Evolutionary conservation across 208 protist species (phyloP), one percentile per base, ranked within the genome.

Genomic region (Leishmania mexicana): DNA sequence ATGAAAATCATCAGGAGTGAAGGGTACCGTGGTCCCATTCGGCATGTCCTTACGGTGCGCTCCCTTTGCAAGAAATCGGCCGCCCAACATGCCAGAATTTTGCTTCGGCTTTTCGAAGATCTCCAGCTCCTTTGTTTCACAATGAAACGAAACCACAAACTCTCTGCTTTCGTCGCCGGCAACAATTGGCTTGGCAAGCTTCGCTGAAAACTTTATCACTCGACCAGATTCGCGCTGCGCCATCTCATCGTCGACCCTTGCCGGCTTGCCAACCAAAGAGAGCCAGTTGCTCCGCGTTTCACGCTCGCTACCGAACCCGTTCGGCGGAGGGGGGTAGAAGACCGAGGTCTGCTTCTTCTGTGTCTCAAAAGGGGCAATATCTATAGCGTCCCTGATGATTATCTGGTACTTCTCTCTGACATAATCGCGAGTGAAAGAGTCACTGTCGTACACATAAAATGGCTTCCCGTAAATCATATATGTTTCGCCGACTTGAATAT

Each of bases 111-210:
- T 92, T 80, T 99, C 97, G 51, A 89, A 92, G 67, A 99, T 94
- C 60, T 93, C 86, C 21, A 98, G 51, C 78, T 97, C 94, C 79
- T 95, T 92, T 1, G 95, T 95, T 76, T 92, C 96, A n/a, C 97
- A 88, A 85, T 94, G 89, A 85, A 97, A 99, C 17, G 92, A 89
- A 79, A 99, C 89, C 42, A 98, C 85, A 88, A 99, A 99, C 38
- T 91, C 74, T 65, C 97, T 83, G 42, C 80, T 85, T 47, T 88
- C 86, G 87, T 99, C 97, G 35, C 86, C 92, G 42, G 85, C 86
- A 38, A 88, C 85, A 51, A 93, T 82, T 31, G 92, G 93, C 1
- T 95, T 91, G 10, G 85, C 82, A 17, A 96, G 84, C 21, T 80
- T 78, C 10, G 90, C 93, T 31, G 90, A 83, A 80, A 98, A 99